phyloP scores from a whole-genome alignment of 192 early-diverging fungal species.

The Linnemannia elongata region DNA sequence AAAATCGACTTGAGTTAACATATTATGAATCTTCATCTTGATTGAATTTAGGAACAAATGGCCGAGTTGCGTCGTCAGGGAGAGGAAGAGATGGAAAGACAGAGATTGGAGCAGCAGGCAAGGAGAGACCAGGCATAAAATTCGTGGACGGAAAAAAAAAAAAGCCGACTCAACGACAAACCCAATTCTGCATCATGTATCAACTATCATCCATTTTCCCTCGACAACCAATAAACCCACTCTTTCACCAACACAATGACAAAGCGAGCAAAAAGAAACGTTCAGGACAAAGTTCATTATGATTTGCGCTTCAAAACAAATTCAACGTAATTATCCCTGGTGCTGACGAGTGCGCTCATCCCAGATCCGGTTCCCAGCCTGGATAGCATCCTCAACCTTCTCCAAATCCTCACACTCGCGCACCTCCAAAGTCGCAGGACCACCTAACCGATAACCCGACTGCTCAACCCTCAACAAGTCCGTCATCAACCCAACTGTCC shows the following conservation, averaged over 20 bases:
- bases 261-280: not conserved
- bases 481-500: slow-evolving; percentile 72
- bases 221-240: not conserved
- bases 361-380: slow-evolving; percentile 30
- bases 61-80: slow-evolving; percentile 47
- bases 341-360: not conserved
- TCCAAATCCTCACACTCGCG: slow-evolving; percentile 55
- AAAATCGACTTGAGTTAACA: not conserved
- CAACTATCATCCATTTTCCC: not conserved
- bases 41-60: slow-evolving; percentile 46
- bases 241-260: not conserved
- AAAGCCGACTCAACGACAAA: not conserved
- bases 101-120: slow-evolving; percentile 49
- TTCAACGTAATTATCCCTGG: not conserved
- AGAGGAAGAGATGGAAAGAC: slow-evolving; percentile 51
- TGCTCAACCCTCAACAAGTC: slow-evolving; percentile 72
- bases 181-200: too few species aligned
- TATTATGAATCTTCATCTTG: not conserved
- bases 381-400: slow-evolving; percentile 26
- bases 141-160: not conserved
- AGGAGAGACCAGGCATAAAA: slow-evolving; percentile 34
- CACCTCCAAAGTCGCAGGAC: slow-evolving; percentile 56
- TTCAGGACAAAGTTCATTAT: not conserved
- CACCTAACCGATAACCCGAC: slow-evolving; percentile 64
- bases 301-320: not conserved